A percentile compares a stretch with the other conserved stretches of the same genome.
phyloP scores from a whole-genome alignment of 202 grass and related monocot genomes.

The Saccharum hybrid region DNA sequence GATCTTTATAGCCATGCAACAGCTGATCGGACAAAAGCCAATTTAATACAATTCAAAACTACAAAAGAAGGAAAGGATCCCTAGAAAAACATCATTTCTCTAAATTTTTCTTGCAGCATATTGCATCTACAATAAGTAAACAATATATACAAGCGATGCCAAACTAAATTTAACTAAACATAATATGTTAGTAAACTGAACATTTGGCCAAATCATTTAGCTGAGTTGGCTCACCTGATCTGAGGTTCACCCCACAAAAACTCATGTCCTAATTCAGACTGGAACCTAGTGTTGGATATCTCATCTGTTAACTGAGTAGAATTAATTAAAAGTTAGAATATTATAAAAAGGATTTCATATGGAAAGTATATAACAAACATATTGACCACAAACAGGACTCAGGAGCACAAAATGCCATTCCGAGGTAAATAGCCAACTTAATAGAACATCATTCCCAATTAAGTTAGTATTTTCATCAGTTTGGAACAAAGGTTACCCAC shows the following conservation, averaged over 20 bases:
- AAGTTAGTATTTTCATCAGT: neutral
- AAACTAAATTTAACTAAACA: neutral
- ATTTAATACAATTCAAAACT: neutral
- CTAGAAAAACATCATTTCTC: neutral
- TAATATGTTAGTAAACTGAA: conserved; percentile 25
- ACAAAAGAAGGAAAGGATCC: neutral
- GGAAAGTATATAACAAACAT: conserved; percentile 14
- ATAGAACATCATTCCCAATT: conserved; percentile 3
- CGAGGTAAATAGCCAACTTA: neutral
- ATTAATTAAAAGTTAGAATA: conserved; percentile 37
- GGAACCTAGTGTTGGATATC: conserved; percentile 26
- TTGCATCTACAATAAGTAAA: neutral
- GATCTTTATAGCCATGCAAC: neutral
- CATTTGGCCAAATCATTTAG: conserved; percentile 22
- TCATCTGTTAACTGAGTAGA: conserved; percentile 61
- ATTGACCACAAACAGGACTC: neutral
- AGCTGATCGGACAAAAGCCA: neutral
- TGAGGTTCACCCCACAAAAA: conserved; percentile 43
- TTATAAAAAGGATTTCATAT: conserved; percentile 9
- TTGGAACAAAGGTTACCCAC: neutral
- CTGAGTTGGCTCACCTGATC: conserved; percentile 40
- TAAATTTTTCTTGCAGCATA: neutral
- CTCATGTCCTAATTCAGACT: conserved; percentile 48
- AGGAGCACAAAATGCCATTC: neutral
- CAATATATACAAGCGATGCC: neutral